phyloP scores from a whole-genome alignment of 768 basidiomycete species.

The Hebeloma cylindrosporum region DNA sequence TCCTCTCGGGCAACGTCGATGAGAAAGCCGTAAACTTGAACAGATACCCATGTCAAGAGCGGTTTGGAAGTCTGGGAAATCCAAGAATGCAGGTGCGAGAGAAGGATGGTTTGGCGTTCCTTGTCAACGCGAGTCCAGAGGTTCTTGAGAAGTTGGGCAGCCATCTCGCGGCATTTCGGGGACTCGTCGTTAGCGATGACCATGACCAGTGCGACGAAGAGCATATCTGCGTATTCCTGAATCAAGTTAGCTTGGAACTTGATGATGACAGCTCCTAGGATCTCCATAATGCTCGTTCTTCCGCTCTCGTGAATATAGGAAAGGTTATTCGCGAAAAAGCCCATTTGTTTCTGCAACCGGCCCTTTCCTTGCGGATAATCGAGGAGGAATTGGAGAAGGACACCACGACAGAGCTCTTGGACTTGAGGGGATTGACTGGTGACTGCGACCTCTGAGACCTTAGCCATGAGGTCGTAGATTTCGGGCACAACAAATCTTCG shows the following conservation, averaged over 20 bases:
- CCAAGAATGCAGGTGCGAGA: conserved; percentile 82
- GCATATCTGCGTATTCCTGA: conserved; percentile 78
- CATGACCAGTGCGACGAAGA: conserved; percentile 92
- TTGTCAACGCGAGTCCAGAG: conserved; percentile 71
- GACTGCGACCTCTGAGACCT: conserved; percentile 87
- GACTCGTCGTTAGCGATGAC: conserved; percentile 94
- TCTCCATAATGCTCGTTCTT: conserved; percentile 89
- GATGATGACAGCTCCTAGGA: conserved; percentile 77
- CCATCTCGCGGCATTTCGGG: conserved; percentile 85
- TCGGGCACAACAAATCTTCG: conserved; percentile 93
- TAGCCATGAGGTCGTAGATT: conserved; percentile 96
- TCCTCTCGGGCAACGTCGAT: conserved; percentile 64
- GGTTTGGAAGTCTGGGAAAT: conserved; percentile 57
- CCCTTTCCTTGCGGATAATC: conserved; percentile 98
- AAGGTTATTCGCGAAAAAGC: conserved; percentile 89
- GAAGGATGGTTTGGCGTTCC: conserved; percentile 51
- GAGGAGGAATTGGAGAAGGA: conserved; percentile 90
- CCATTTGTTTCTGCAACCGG: conserved; percentile 83
- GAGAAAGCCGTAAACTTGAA: conserved; percentile 81
- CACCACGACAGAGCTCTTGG: conserved; percentile 86
- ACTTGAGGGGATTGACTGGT: conserved; percentile 90
- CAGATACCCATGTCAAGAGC: conserved; percentile 68
- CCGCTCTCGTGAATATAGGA: conserved; percentile 91
- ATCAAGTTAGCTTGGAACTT: conserved; percentile 82
- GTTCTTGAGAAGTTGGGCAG: conserved; percentile 75